A percentile compares a stretch with the other conserved stretches of the same genome.
Evolutionary conservation across 129 eudicot genomes (phyloP).

Genomic region (Tagetes patula): DNA sequence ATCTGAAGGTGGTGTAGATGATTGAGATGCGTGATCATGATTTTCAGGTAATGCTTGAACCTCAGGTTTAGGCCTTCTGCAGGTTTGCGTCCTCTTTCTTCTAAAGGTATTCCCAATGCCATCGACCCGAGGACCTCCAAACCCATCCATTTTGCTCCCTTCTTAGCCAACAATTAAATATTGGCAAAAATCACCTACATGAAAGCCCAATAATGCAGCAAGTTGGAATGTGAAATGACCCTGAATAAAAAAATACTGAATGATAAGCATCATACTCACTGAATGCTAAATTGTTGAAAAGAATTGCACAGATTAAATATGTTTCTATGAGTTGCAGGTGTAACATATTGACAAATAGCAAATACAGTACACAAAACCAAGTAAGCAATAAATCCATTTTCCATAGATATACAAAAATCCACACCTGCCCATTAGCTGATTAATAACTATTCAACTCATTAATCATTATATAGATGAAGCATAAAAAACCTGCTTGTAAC

Average conservation of each 20-base stretch:
- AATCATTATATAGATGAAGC: not conserved
- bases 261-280: conserved; percentile 26
- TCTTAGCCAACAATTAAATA: conserved; percentile 23
- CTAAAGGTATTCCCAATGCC: conserved; percentile 46
- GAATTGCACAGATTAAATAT: not conserved
- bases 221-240: conserved; percentile 6
- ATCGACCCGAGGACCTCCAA: conserved; percentile 45
- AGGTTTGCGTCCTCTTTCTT: conserved; percentile 71
- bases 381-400: not conserved
- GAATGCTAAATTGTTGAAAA: not conserved
- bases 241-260: conserved; percentile 27
- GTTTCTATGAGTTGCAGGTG: not conserved
- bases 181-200: conserved; percentile 18
- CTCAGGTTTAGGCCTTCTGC: conserved; percentile 77
- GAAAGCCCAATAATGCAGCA: conserved; percentile 19
- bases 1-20: conserved; percentile 61
- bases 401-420: not conserved
- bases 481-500: not conserved
- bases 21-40: conserved; percentile 47
- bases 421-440: conserved; percentile 4
- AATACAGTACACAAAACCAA: not conserved
- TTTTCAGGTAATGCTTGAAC: conserved; percentile 38
- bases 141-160: conserved; percentile 55
- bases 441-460: not conserved
- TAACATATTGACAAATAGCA: not conserved